phyloP scores from a whole-genome alignment of 2,329 filamentous ascomycete species.

The Ilyonectria destructans region DNA sequence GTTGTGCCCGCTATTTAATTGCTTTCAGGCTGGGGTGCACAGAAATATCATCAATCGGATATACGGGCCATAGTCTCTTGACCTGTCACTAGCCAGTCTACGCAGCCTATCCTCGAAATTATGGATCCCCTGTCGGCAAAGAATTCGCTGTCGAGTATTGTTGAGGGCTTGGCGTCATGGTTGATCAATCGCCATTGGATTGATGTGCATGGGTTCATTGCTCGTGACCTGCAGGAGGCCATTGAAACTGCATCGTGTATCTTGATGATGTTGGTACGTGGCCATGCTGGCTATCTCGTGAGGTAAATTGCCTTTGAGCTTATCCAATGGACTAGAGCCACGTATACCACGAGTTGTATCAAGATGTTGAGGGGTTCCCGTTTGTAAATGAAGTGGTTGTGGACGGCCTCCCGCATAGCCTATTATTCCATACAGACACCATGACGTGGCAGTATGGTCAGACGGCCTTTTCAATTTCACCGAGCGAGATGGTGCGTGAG shows the following conservation, averaged over 20 bases:
- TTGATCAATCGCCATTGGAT: background rate
- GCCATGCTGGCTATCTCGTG: background rate
- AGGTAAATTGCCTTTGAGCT: too few relatives aligned
- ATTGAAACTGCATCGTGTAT: background rate
- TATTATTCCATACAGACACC: background rate
- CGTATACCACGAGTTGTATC: background rate
- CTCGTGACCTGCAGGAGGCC: background rate
- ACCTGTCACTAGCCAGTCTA: background rate
- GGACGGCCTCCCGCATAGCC: constrained; percentile 10
- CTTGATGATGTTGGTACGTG: background rate
- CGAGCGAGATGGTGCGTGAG: background rate
- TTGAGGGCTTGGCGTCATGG: background rate
- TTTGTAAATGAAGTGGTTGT: background rate
- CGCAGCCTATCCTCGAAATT: background rate
- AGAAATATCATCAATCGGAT: constrained; percentile 1
- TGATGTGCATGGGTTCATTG: background rate
- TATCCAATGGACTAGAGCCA: background rate
- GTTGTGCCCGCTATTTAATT: too few relatives aligned
- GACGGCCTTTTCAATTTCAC: too few relatives aligned
- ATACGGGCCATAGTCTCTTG: background rate
- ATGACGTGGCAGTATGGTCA: background rate
- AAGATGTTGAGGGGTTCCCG: background rate
- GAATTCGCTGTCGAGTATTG: constrained; percentile 28
- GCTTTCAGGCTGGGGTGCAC: too few relatives aligned
- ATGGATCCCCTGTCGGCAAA: background rate